phyloP scores from a whole-genome alignment of 2,329 filamentous ascomycete genomes.

The Colletotrichum horii region DNA sequence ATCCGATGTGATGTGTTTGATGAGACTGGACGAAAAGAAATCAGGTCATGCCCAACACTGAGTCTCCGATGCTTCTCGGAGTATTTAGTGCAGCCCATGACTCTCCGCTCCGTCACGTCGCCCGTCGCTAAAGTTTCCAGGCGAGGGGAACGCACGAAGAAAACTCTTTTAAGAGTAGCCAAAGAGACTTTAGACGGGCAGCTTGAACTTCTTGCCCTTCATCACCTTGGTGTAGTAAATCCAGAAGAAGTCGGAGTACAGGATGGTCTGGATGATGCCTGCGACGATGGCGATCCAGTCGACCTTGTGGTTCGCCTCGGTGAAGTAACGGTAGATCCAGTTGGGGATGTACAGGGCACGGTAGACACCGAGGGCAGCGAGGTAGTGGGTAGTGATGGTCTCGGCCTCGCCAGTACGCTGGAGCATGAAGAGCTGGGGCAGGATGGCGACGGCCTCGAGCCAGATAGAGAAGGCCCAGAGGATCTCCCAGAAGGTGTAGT shows the following conservation, averaged over 20 bases:
- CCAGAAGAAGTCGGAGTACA: slow-evolving; percentile 99
- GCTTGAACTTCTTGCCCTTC: slow-evolving; percentile 87
- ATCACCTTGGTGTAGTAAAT: slow-evolving; percentile 98
- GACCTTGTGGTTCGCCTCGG: slow-evolving; percentile 72
- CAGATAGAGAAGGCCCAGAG: slow-evolving; percentile 98
- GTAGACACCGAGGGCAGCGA: slow-evolving; percentile 92
- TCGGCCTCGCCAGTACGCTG: slow-evolving; percentile 97
- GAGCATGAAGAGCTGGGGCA: slow-evolving; percentile 97
- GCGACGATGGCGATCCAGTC: slow-evolving; percentile 90
- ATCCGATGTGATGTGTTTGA: neutral
- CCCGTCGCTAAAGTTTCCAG: neutral
- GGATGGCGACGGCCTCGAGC: slow-evolving; percentile 95
- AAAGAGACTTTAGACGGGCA: slow-evolving; percentile 69
- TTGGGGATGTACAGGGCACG: slow-evolving; percentile 97
- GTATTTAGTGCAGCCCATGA: neutral
- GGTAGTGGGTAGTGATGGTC: slow-evolving; percentile 98
- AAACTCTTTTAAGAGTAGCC: neutral
- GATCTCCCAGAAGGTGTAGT: slow-evolving; percentile 84
- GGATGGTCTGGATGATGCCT: slow-evolving; percentile 88
- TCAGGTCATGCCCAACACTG: neutral
- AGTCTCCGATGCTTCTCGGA: neutral
- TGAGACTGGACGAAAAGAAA: neutral
- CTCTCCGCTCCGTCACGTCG: neutral
- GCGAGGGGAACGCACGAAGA: neutral
- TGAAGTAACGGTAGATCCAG: slow-evolving; percentile 92